Percentiles rank a stretch among this genome's conserved stretches.
These are phyloP conservation scores for Epicoccum nigrum DNA, from an alignment of 2,329 filamentous ascomycete species.

Conservation along the genomic window DNA sequence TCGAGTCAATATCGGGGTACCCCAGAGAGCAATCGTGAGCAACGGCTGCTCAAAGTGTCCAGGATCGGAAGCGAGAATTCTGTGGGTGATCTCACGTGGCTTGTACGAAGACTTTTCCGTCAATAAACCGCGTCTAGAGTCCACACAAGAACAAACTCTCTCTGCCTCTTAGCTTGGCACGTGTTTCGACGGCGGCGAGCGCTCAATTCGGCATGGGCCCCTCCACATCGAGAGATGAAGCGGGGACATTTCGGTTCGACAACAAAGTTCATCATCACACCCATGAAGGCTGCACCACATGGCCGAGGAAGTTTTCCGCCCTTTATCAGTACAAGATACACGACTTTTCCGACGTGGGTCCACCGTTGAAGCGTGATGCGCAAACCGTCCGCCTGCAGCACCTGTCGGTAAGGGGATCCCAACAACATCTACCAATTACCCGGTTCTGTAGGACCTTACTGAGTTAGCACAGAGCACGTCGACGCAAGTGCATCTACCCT, in stretches of 20 bases:
- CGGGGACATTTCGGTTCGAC: conserved; percentile 10
- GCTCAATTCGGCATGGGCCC: conserved; percentile 3
- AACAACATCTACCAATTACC: conserved; percentile 3
- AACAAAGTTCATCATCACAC: conserved; percentile 13
- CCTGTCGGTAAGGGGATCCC: conserved; percentile 28
- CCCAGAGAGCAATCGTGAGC: background rate
- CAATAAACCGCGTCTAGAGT: conserved; percentile 25
- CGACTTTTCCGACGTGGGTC: conserved; percentile 17
- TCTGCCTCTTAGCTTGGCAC: conserved; percentile 4
- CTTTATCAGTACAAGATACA: conserved; percentile 14
- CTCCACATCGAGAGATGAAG: conserved; percentile 3
- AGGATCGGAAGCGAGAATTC: background rate
- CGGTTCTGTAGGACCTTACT: conserved; percentile 4
- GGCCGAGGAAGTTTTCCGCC: conserved; percentile 26
- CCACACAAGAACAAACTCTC: background rate
- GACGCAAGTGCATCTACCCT: conserved; percentile 33
- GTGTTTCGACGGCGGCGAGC: background rate
- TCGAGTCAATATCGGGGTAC: conserved; percentile 8
- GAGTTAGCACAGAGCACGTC: conserved; percentile 25
- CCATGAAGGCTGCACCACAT: conserved; percentile 7
- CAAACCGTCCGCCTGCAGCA: conserved; percentile 31
- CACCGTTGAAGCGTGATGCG: conserved; percentile 21
- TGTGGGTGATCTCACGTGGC: conserved; percentile 6
- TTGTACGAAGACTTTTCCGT: conserved; percentile 22
- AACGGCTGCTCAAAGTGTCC: background rate